A percentile compares a stretch with the other conserved stretches of the same genome.
Conservation (phyloP, 1,139 yeast species). For the Saccharomyces hybrid region DNA sequence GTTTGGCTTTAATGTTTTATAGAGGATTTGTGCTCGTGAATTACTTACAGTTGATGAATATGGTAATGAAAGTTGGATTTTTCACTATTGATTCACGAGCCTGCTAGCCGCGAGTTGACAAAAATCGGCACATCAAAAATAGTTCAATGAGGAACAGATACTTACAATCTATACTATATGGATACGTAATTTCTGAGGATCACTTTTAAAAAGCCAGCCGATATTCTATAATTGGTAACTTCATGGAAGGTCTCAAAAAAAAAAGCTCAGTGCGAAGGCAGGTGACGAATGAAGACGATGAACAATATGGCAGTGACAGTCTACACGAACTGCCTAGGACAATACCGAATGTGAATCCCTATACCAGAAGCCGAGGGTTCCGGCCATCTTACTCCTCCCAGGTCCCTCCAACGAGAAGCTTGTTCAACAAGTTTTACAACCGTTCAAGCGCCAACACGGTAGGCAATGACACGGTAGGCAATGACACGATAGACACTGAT, state of each 20-base stretch:
- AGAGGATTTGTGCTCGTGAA: neutral
- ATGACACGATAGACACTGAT: neutral
- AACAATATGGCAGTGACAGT: neutral
- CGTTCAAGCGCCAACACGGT: neutral
- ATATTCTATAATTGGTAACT: neutral
- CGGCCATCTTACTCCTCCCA: neutral
- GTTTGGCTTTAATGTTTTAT: neutral
- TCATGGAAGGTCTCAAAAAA: neutral
- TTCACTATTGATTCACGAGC: neutral
- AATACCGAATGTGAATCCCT: neutral
- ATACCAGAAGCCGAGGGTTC: neutral
- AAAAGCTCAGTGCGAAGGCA: constrained; percentile 2
- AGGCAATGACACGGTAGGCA: neutral
- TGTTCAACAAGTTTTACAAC: neutral
- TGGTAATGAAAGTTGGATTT: neutral
- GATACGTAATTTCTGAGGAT: neutral
- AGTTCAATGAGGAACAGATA: neutral
- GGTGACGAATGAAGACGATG: constrained; percentile 1
- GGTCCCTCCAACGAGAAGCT: neutral
- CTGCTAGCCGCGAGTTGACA: neutral
- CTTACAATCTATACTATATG: neutral
- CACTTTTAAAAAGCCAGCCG: neutral
- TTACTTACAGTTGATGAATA: neutral
- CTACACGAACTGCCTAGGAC: constrained; percentile 2
- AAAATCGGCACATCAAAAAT: neutral